Conservation (phyloP, 805 yeast genomes). For the Sugiyamaella valdiviana region DNA sequence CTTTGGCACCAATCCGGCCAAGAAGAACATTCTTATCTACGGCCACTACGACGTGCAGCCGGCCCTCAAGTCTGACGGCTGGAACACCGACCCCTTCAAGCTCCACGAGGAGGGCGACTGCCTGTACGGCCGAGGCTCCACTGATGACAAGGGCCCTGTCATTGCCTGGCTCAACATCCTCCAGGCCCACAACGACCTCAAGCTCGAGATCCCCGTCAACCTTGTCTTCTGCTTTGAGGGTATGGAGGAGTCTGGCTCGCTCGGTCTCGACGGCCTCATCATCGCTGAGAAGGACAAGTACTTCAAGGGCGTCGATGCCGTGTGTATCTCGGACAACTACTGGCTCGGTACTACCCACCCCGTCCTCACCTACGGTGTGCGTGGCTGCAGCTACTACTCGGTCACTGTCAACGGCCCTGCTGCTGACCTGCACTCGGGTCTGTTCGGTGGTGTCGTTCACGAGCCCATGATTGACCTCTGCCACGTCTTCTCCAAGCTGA, state of each 20-base stretch:
- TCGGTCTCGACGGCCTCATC: constrained; percentile 82
- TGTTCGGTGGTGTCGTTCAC: constrained; percentile 94
- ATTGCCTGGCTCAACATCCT: constrained; percentile 92
- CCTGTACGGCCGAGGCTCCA: constrained; percentile 86
- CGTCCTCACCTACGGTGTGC: constrained; percentile 91
- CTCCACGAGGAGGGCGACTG: constrained; percentile 63
- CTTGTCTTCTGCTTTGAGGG: constrained; percentile 92
- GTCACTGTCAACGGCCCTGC: constrained; percentile 80
- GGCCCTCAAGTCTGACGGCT: constrained; percentile 85
- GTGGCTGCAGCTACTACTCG: constrained; percentile 95
- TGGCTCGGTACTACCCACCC: constrained; percentile 98
- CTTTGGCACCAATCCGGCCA: constrained; percentile 71
- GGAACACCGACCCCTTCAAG: constrained; percentile 88
- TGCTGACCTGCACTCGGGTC: constrained; percentile 95
- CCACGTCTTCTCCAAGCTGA: constrained; percentile 69
- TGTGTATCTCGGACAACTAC: constrained; percentile 93
- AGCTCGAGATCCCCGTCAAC: constrained; percentile 88
- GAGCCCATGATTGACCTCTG: constrained; percentile 96
- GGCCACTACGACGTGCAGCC: constrained; percentile 99
- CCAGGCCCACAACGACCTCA: constrained; percentile 82
- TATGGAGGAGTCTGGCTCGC: constrained; percentile 97
- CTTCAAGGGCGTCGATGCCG: constrained; percentile 87
- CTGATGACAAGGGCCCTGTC: constrained; percentile 98
- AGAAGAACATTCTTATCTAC: constrained; percentile 85
- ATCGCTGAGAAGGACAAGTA: constrained; percentile 69